These are phyloP conservation scores for Theobroma grandiflorum DNA, from an alignment of 441 rosid genomes.

Conservation along the genomic window DNA sequence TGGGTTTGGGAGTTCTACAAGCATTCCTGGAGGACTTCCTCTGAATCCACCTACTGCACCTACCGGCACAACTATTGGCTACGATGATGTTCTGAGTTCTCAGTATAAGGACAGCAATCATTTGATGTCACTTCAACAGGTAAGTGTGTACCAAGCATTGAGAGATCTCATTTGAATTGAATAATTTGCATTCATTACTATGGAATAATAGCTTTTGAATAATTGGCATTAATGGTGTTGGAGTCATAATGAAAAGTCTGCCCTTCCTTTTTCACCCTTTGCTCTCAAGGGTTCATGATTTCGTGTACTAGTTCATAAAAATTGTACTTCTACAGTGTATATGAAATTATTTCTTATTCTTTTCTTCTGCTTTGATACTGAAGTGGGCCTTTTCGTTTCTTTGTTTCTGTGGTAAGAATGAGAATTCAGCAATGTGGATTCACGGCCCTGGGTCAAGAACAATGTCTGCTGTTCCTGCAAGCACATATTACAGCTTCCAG, in stretches of 20 bases:
- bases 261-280: neutral
- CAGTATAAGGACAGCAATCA: slow-evolving; percentile 87
- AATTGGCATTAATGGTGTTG: neutral
- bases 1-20: slow-evolving; percentile 84
- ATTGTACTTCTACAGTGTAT: neutral
- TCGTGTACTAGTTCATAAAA: neutral
- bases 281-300: neutral
- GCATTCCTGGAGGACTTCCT: slow-evolving; percentile 74
- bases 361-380: neutral
- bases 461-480: slow-evolving; percentile 79
- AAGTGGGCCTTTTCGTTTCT: neutral
- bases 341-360: neutral
- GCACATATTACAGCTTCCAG: slow-evolving; percentile 87
- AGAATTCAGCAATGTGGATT: slow-evolving; percentile 90
- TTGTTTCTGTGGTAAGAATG: slow-evolving; percentile 59
- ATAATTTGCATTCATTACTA: neutral
- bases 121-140: slow-evolving; percentile 90
- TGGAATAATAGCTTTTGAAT: neutral
- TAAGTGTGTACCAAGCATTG: slow-evolving; percentile 29
- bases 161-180: slow-evolving; percentile 13
- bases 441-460: slow-evolving; percentile 85
- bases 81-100: slow-evolving; percentile 79
- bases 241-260: neutral
- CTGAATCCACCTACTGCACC: slow-evolving; percentile 75
- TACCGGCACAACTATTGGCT: slow-evolving; percentile 67